Base-by-base conservation (phyloP, 2,329 filamentous ascomycete genomes). In the Fusarium zealandicum region DNA sequence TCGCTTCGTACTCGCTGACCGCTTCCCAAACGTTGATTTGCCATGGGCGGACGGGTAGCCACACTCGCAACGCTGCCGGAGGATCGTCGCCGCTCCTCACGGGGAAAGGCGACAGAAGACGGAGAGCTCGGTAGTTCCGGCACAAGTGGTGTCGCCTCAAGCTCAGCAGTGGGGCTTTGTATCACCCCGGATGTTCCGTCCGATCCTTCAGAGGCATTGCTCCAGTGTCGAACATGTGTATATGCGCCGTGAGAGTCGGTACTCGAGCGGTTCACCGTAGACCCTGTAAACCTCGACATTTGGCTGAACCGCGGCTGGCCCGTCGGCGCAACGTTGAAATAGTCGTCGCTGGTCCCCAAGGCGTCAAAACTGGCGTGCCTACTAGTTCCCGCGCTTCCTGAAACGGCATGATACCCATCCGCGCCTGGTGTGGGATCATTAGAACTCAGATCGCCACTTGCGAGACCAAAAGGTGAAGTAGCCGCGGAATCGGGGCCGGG, bases 151-250 rank as follows among this genome's bases (percentile, higher is more conserved):
- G 13, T 72, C 63, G 39, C 66, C 13, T 73, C 76, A 5, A 81
- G 73, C 54, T 82, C 79, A 3, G 47, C 43, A 2, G 51, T 39
- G 2, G 55, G 36, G 13, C 51, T 39, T 16, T 47, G 30, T 16
- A 61, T 55, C 25, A 66, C 56, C 17, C 72, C 72, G 5, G 70
- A 61, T 1, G 70, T 68, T 3, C 61, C 64, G 36, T 73, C 74
- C 35, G 74, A 74, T 5, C 72, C 66, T 40, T 81, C 78, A 36
- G 79, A 81, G 5, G 74, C 71, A 54, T 78, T 74, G 65, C 78
- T 81, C 37, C 66, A 66, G 6, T 79, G 70, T 2, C 79, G 75
- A 38, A 71, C 69, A 46, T 80, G 78, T 2, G 55, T 59, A 47
- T 71, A 72, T 4, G 63, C 66, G 12, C 66, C 69, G 42, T 74